Evolutionary conservation across 371 early-diverging fungal genomes (phyloP), one percentile per base, ranked within the genome.

Genomic region (Smittium mucronatum): DNA sequence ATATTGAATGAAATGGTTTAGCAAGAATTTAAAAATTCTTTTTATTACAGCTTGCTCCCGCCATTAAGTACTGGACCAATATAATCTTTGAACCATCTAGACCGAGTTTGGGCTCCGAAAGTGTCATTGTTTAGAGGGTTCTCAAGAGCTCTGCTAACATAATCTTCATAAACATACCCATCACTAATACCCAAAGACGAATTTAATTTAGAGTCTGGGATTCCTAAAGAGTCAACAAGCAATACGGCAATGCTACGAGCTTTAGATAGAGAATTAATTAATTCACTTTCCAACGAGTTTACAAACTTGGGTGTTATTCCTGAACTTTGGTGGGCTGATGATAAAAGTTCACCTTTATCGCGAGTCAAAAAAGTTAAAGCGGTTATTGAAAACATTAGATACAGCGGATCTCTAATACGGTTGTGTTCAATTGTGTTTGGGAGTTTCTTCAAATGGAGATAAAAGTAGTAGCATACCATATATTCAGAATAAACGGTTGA

Each of bases 201-300:
- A 75, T 89, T 85, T n/a, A 93, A 81, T 47, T 80, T 76, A 67
- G 86, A 85, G 63, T 93, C 93, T 1, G 91, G 84, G 29, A 89
- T 78, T 63, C 85, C 90, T 76, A 90, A 89, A 0, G 89, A 83
- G 72, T 91, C 91, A 2, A 90, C 90, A 11, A 90, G 76, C 0
- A 86, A 79, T 25, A 92, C 82, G 21, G 88, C 90, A 34, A 89
- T 80, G 28, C 82, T 85, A 1, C 93, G 84, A n/a, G 92, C 75
- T 16, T 81, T 75, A 32, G 80, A 81, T n/a, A 88, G 76, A 16
- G 84, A 70, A 2, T 29, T 68, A 36, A 84, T 82, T 63, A 87
- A 82, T 68, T 79, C 74, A 0, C 71, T 29, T 66, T 74, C 77
- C 25, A 80, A 35, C 64, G 64, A 30, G 0, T 35, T 35, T 0